Conservation (phyloP, 805 yeast species). For the Lachancea lanzarotensis region DNA sequence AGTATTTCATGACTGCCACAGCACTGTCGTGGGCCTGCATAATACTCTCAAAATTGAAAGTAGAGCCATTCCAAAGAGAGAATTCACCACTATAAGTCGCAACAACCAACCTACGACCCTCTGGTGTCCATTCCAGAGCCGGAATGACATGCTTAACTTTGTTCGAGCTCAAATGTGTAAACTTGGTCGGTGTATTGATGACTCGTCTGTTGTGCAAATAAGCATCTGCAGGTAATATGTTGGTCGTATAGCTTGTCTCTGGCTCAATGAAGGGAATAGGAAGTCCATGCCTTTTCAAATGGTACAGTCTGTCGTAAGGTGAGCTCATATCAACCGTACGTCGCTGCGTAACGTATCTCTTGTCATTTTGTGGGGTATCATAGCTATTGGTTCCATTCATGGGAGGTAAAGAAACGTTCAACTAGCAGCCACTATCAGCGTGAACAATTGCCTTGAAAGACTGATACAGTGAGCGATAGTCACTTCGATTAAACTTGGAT, state of each 20-base stretch:
- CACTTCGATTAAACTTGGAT: neutral
- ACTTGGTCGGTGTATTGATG: constrained; percentile 66
- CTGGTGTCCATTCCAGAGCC: constrained; percentile 94
- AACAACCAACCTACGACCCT: constrained; percentile 82
- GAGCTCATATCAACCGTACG: constrained; percentile 31
- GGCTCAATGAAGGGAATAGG: constrained; percentile 26
- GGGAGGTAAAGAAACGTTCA: neutral
- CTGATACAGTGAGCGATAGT: no score
- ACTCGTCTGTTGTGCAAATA: constrained; percentile 25
- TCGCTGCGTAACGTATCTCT: constrained; percentile 28
- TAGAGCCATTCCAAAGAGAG: constrained; percentile 93
- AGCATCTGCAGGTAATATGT: constrained; percentile 29
- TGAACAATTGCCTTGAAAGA: no score
- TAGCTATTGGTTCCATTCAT: constrained; percentile 2
- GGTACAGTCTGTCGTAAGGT: constrained; percentile 25
- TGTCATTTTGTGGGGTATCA: constrained; percentile 8
- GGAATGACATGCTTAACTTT: constrained; percentile 88
- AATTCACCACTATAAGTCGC: constrained; percentile 93
- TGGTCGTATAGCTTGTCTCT: constrained; percentile 26
- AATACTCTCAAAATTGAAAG: constrained; percentile 91
- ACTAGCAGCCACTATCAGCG: no score
- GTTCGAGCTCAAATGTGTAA: constrained; percentile 85
- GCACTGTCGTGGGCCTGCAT: constrained; percentile 98
- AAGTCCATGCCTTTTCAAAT: constrained; percentile 26
- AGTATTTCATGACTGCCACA: constrained; percentile 68